Evolutionary conservation across 805 yeast species (phyloP).

Genomic region (Candida jianshihensis): DNA sequence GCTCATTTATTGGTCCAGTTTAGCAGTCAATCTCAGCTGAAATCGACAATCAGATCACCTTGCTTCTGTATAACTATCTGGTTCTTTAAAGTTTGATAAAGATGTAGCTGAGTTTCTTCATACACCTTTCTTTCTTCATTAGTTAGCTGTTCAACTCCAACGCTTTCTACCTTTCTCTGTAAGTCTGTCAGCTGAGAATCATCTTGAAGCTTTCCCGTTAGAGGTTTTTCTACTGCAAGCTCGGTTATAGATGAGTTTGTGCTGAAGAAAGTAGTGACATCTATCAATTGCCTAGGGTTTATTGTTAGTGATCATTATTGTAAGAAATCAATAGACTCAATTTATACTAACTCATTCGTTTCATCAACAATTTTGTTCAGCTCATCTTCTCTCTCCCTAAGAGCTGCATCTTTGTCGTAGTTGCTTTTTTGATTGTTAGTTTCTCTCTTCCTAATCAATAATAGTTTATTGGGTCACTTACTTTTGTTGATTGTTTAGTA

Average conservation of each 20-base stretch:
- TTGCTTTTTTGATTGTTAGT: constrained; percentile 9
- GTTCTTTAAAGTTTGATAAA: constrained; percentile 9
- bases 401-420: constrained; percentile 16
- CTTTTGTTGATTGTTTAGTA: constrained; percentile 15
- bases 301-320: too few species aligned
- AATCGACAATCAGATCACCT: constrained; percentile 18
- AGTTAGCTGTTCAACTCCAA: constrained; percentile 1
- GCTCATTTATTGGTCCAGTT: not conserved
- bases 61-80: constrained; percentile 9
- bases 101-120: constrained; percentile 8
- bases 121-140: constrained; percentile 11
- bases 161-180: constrained; percentile 3
- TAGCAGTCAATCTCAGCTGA: constrained; percentile 1
- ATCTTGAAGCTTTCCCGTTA: constrained; percentile 5
- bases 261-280: constrained; percentile 19
- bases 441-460: not conserved
- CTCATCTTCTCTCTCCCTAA: constrained; percentile 36
- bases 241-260: constrained; percentile 9
- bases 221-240: constrained; percentile 9
- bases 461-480: constrained; percentile 1
- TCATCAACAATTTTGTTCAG: constrained; percentile 40
- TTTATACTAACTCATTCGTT: constrained; percentile 17
- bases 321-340: too few species aligned
- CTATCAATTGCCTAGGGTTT: constrained; percentile 15
- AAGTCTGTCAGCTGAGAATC: constrained; percentile 2